Percentiles rank a stretch among this genome's conserved stretches.
phyloP scores from a whole-genome alignment of 306 rosid genomes.

The Cicer bijugum region DNA sequence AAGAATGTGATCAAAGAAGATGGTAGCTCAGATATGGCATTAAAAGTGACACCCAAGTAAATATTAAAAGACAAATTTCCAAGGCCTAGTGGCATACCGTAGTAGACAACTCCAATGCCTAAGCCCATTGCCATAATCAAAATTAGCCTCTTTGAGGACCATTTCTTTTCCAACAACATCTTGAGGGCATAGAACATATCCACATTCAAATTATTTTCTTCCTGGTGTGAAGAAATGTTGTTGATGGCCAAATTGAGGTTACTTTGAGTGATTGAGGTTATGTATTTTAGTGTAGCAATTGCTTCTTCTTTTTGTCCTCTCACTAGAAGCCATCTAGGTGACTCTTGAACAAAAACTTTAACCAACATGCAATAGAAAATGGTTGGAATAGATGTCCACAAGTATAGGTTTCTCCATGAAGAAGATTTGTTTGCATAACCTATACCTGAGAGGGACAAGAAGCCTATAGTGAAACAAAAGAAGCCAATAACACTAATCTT shows the following conservation, averaged over 20 bases:
- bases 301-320: constrained; percentile 64
- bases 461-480: constrained; percentile 61
- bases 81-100: constrained; percentile 72
- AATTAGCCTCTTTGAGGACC: constrained; percentile 54
- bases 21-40: constrained; percentile 71
- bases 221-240: background rate
- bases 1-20: constrained; percentile 47
- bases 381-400: constrained; percentile 62
- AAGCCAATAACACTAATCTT: constrained; percentile 57
- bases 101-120: constrained; percentile 65
- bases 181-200: constrained; percentile 50
- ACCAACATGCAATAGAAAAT: constrained; percentile 48
- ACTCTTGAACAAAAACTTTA: constrained; percentile 51
- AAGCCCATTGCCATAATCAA: constrained; percentile 46
- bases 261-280: constrained; percentile 37
- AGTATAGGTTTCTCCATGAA: constrained; percentile 62
- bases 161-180: constrained; percentile 46
- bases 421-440: constrained; percentile 48
- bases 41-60: constrained; percentile 62
- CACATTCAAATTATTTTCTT: constrained; percentile 40
- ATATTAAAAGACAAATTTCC: constrained; percentile 55
- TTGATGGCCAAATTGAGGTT: constrained; percentile 43
- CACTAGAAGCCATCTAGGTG: constrained; percentile 72
- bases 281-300: constrained; percentile 37
- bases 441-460: constrained; percentile 59